phyloP scores from a whole-genome alignment of 2,329 filamentous ascomycete genomes.

The Parascedosporium putredinis region DNA sequence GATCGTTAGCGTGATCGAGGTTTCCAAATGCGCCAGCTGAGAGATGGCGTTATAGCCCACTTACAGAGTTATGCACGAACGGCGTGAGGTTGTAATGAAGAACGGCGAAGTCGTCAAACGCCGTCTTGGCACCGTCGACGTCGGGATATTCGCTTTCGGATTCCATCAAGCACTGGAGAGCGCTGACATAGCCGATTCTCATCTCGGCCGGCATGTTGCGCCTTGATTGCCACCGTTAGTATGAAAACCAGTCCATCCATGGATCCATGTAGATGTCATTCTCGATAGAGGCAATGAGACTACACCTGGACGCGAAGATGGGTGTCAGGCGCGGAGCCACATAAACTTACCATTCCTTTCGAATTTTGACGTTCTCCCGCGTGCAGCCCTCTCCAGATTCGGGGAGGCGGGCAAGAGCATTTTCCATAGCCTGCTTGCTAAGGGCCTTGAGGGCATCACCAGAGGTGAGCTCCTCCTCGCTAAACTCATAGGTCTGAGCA shows the following conservation, averaged over 20 bases:
- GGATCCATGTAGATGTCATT: too few relatives aligned
- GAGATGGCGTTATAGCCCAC: not conserved
- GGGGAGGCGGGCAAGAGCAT: constrained; percentile 15
- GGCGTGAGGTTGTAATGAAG: constrained; percentile 20
- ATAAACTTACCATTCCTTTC: constrained; percentile 16
- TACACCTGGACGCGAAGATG: not conserved
- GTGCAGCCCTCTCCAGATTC: constrained; percentile 16
- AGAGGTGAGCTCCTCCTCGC: constrained; percentile 15
- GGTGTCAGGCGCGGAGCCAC: too few relatives aligned
- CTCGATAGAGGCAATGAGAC: too few relatives aligned
- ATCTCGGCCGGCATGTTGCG: constrained; percentile 15
- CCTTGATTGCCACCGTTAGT: constrained; percentile 10
- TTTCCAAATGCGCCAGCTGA: too few relatives aligned
- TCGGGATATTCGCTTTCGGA: constrained; percentile 15
- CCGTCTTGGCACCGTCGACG: constrained; percentile 12
- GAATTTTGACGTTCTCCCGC: constrained; percentile 15
- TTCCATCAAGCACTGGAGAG: constrained; percentile 17
- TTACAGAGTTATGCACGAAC: constrained; percentile 15
- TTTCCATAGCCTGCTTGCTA: constrained; percentile 16
- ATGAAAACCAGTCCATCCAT: too few relatives aligned
- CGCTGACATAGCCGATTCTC: constrained; percentile 18
- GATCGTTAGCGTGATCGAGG: not conserved
- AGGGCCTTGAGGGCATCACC: constrained; percentile 15
- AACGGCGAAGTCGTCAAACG: constrained; percentile 20
- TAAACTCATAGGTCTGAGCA: constrained; percentile 5